These are phyloP conservation scores for Pseudogymnoascus pannorum DNA, from an alignment of 2,329 filamentous ascomycete genomes.

Conservation along the genomic window DNA sequence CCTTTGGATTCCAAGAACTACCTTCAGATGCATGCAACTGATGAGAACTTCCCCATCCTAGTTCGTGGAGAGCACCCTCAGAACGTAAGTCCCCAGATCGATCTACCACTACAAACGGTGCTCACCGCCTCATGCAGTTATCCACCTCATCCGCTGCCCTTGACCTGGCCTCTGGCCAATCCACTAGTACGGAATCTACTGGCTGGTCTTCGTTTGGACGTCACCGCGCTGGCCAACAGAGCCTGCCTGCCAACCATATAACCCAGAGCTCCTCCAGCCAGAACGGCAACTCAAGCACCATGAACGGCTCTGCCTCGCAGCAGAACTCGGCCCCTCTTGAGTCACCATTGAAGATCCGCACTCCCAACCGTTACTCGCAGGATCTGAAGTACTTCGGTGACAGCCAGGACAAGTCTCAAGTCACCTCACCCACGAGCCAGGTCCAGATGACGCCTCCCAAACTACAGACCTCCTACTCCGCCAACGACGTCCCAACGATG, in stretches of 20 bases:
- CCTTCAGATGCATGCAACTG: slow-evolving; percentile 62
- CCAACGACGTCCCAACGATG: slow-evolving; percentile 79
- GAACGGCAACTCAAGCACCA: slow-evolving; percentile 33
- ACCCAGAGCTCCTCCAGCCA: slow-evolving; percentile 18
- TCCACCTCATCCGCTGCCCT: slow-evolving; percentile 75
- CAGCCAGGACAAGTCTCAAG: slow-evolving; percentile 23
- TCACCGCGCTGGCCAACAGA: slow-evolving; percentile 36
- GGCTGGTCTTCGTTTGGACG: slow-evolving; percentile 28
- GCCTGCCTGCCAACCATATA: slow-evolving; percentile 26
- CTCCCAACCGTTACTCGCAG: slow-evolving; percentile 50
- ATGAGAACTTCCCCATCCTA: slow-evolving; percentile 83
- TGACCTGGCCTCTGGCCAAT: slow-evolving; percentile 67
- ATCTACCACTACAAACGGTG: slow-evolving; percentile 10
- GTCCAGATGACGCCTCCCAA: slow-evolving; percentile 60
- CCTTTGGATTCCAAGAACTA: slow-evolving; percentile 59
- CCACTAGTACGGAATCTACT: slow-evolving; percentile 50
- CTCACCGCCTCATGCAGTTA: slow-evolving; percentile 51
- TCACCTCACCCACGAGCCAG: slow-evolving; percentile 39
- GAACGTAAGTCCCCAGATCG: slow-evolving; percentile 23
- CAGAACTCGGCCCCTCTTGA: slow-evolving; percentile 35
- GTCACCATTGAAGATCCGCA: slow-evolving; percentile 40
- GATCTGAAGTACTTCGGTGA: slow-evolving; percentile 42
- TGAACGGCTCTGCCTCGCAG: slow-evolving; percentile 28
- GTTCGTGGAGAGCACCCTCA: slow-evolving; percentile 45
- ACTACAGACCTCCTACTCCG: slow-evolving; percentile 81